Percentiles rank a stretch among this genome's conserved stretches.
These are phyloP conservation scores for Begonia masoniana DNA, from an alignment of 306 rosid genomes.

Conservation along the genomic window DNA sequence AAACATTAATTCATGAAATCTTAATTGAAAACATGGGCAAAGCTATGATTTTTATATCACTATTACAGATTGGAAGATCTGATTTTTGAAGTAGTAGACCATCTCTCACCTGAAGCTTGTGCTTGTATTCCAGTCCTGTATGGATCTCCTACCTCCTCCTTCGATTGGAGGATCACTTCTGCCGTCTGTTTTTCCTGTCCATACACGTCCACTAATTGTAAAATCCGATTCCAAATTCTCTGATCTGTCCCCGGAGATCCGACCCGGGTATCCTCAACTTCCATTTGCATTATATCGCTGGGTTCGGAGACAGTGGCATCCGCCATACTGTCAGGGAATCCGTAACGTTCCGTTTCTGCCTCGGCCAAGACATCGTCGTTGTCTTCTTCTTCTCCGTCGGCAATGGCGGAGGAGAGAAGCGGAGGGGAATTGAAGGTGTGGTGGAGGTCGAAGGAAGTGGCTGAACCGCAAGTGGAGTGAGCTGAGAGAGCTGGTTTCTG, in stretches of 20 bases:
- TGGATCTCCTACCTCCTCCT: no score
- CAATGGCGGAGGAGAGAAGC: slow-evolving; percentile 7
- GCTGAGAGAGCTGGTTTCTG: slow-evolving; percentile 79
- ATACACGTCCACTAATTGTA: slow-evolving; percentile 13
- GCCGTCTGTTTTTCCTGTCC: no score
- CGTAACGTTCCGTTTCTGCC: slow-evolving; percentile 24
- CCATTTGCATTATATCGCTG: slow-evolving; percentile 72
- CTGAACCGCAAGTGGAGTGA: slow-evolving; percentile 82
- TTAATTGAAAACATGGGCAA: not conserved
- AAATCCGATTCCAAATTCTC: slow-evolving; percentile 65
- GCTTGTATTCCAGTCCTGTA: no score
- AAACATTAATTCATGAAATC: not conserved
- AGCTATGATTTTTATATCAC: no score
- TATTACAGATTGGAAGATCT: no score
- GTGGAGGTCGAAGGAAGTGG: slow-evolving; percentile 38
- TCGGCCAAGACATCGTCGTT: slow-evolving; percentile 46
- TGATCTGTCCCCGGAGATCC: slow-evolving; percentile 86
- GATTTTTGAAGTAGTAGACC: no score
- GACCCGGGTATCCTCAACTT: slow-evolving; percentile 70
- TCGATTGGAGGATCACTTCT: no score
- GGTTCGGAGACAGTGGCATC: slow-evolving; percentile 20
- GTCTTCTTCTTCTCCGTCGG: slow-evolving; percentile 21
- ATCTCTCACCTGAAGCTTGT: no score
- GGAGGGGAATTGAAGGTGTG: slow-evolving; percentile 22
- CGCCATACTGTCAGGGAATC: not conserved